These are phyloP conservation scores for Marasmius oreades DNA, from an alignment of 1,284 basidiomycete genomes.

Conservation along the genomic window DNA sequence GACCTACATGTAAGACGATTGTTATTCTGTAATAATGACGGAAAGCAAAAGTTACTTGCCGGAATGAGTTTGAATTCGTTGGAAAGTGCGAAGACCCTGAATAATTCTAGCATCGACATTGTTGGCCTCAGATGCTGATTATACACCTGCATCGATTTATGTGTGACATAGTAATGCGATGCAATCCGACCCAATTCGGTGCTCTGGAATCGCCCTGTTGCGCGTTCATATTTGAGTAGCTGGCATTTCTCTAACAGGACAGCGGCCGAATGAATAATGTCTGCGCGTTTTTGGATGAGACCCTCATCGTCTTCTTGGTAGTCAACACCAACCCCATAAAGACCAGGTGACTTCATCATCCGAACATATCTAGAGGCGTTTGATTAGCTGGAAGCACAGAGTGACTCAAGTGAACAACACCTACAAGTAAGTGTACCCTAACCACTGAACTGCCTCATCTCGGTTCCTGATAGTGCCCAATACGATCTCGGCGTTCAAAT, in stretches of 20 bases:
- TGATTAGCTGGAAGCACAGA: constrained; percentile 3
- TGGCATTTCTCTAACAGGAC: constrained; percentile 93
- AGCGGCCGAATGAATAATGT: constrained; percentile 93
- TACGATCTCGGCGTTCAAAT: constrained; percentile 97
- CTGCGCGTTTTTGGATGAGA: constrained; percentile 91
- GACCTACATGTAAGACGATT: constrained; percentile 32
- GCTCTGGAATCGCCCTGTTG: constrained; percentile 85
- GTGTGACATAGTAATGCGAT: constrained; percentile 95
- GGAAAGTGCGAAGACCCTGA: constrained; percentile 94
- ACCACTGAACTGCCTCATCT: constrained; percentile 97
- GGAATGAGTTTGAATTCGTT: constrained; percentile 97
- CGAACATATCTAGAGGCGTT: constrained; percentile 75
- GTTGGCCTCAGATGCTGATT: constrained; percentile 91
- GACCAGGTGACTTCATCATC: constrained; percentile 86
- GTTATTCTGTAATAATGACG: constrained; percentile 13
- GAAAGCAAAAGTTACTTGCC: constrained; percentile 39
- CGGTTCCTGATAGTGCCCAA: constrained; percentile 93
- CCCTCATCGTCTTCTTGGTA: constrained; percentile 86
- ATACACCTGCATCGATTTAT: constrained; percentile 95
- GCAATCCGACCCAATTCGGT: constrained; percentile 95
- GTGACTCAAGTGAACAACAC: constrained; percentile 28
- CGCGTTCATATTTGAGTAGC: constrained; percentile 91
- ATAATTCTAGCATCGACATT: constrained; percentile 88
- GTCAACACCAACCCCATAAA: constrained; percentile 90
- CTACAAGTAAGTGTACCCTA: constrained; percentile 91